Evolutionary conservation across 2,329 filamentous ascomycete species (phyloP).

Genomic region (Claviceps fusiformis): DNA sequence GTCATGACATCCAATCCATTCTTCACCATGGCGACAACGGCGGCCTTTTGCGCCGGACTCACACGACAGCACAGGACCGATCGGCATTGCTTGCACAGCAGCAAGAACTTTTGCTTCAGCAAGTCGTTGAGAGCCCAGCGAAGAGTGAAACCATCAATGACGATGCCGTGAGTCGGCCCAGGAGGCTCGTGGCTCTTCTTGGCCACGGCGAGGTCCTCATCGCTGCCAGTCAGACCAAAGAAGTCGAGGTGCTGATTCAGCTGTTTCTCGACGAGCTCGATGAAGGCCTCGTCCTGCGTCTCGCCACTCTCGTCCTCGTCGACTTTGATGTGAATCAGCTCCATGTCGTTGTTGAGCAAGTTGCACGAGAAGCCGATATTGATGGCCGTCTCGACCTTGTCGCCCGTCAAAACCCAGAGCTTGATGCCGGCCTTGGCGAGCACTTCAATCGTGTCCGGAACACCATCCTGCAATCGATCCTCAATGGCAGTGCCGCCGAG

Average conservation of each 20-base stretch:
- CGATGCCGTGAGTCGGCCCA: constrained; percentile 73
- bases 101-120: constrained; percentile 80
- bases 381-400: constrained; percentile 98
- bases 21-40: constrained; percentile 95
- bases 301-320: constrained; percentile 53
- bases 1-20: constrained; percentile 92
- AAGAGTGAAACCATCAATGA: constrained; percentile 90
- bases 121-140: constrained; percentile 73
- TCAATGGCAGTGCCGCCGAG: constrained; percentile 94
- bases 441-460: constrained; percentile 87
- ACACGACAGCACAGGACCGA: constrained; percentile 96
- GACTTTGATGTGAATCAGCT: constrained; percentile 79
- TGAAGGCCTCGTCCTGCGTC: constrained; percentile 31
- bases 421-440: constrained; percentile 93
- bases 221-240: constrained; percentile 72
- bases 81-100: constrained; percentile 94
- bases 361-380: constrained; percentile 99
- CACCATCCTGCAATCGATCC: constrained; percentile 89
- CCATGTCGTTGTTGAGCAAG: constrained; percentile 93
- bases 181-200: constrained; percentile 77
- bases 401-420: constrained; percentile 93
- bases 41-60: constrained; percentile 89
- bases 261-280: constrained; percentile 50
- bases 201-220: constrained; percentile 70
- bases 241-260: constrained; percentile 58